Conservation (phyloP, 768 basidiomycete species). For the Russula virescens region DNA sequence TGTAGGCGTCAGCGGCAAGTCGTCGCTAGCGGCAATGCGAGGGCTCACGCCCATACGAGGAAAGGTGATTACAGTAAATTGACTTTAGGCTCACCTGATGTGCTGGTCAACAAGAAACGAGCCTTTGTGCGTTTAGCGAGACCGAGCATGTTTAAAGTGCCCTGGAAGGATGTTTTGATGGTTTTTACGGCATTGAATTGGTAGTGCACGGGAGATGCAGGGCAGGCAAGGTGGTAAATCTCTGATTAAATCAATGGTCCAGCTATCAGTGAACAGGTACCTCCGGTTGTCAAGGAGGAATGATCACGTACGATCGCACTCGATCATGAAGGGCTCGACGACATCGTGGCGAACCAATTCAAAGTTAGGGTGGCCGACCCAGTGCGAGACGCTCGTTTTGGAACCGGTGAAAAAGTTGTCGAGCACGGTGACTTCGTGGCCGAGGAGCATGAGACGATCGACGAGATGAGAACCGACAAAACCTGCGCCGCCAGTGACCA, state of each 20-base stretch:
- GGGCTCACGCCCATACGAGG: not conserved
- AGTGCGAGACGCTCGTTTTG: constrained; percentile 93
- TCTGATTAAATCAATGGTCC: constrained; percentile 39
- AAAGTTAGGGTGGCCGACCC: constrained; percentile 98
- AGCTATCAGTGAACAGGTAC: not conserved
- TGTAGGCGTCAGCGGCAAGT: not conserved
- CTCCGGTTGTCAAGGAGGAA: not conserved
- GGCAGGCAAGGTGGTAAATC: constrained; percentile 98
- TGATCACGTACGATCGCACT: constrained; percentile 79
- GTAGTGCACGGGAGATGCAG: constrained; percentile 95
- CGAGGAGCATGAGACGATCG: constrained; percentile 94
- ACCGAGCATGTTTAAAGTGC: constrained; percentile 97
- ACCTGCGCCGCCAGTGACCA: constrained; percentile 97
- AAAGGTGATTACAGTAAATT: not conserved
- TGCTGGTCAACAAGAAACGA: constrained; percentile 91
- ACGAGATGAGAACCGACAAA: constrained; percentile 99
- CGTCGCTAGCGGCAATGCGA: not conserved
- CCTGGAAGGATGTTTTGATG: constrained; percentile 97
- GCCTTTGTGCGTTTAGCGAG: constrained; percentile 97
- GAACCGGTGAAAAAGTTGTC: constrained; percentile 99
- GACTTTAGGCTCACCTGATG: constrained; percentile 58
- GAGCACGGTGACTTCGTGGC: constrained; percentile 94
- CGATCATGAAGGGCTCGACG: constrained; percentile 96
- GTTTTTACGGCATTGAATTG: constrained; percentile 98
- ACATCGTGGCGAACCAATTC: constrained; percentile 98